Evolutionary conservation across 495 filamentous ascomycete genomes (phyloP).

Genomic region (Terfezia claveryi): DNA sequence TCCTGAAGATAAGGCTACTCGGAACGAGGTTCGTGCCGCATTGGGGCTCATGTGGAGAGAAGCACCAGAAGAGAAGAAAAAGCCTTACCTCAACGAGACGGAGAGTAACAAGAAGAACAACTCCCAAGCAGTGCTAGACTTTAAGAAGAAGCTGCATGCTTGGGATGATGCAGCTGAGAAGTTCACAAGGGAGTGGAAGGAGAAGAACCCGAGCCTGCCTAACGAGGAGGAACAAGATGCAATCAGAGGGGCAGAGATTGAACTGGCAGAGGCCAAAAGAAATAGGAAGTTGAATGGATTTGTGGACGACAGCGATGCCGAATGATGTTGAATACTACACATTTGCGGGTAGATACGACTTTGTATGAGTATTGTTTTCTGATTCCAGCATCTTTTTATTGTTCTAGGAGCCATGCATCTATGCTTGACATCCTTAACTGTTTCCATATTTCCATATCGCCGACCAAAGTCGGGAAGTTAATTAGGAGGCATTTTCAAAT

Average conservation of each 20-base stretch:
- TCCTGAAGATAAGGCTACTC: conserved; percentile 38
- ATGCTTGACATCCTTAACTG: not conserved
- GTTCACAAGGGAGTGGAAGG: conserved; percentile 40
- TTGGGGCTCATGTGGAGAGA: conserved; percentile 79
- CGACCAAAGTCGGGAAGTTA: not conserved
- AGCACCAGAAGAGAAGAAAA: conserved; percentile 39
- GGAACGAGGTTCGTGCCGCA: conserved; percentile 58
- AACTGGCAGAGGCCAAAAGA: conserved; percentile 18
- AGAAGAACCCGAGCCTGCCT: conserved; percentile 30
- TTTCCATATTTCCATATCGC: conserved; percentile 5
- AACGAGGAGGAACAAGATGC: conserved; percentile 17
- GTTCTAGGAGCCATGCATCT: not conserved
- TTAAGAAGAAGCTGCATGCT: conserved; percentile 32
- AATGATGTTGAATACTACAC: conserved; percentile 10
- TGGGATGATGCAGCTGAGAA: conserved; percentile 47
- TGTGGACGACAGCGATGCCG: conserved; percentile 15
- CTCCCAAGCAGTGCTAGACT: conserved; percentile 33
- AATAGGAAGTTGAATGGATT: conserved; percentile 19
- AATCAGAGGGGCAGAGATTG: not conserved
- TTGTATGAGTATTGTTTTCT: not conserved
- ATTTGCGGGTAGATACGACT: not conserved
- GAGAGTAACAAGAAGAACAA: conserved; percentile 43
- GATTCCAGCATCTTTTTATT: not conserved
- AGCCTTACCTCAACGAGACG: conserved; percentile 52
- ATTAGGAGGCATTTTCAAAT: too few relatives aligned